Conservation (phyloP, 75 land plant genomes). For the Cryptomeria japonica region DNA sequence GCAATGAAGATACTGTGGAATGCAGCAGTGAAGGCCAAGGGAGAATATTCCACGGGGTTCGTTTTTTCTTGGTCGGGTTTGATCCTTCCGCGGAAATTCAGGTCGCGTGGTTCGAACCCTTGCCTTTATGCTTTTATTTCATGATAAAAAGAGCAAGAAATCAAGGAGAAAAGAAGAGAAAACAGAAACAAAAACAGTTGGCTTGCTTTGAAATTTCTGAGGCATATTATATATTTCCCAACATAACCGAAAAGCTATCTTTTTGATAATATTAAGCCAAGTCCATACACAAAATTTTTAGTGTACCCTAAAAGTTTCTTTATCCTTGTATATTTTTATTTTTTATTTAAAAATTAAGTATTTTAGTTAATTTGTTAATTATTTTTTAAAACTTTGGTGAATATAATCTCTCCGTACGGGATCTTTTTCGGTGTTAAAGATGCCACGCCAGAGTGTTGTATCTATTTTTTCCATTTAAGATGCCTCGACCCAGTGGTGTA, state of each 20-base stretch:
- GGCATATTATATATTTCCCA: neutral
- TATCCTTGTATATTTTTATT: neutral
- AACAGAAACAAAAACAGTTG: too few relatives aligned
- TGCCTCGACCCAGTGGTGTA: too few relatives aligned
- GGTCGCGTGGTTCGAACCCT: constrained; percentile 5
- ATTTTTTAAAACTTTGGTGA: too few relatives aligned
- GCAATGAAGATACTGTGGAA: neutral
- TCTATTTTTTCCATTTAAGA: neutral
- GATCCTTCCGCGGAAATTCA: constrained; percentile 43
- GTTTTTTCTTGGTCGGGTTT: constrained; percentile 71
- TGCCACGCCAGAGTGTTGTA: too few relatives aligned
- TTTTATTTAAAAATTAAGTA: too few relatives aligned
- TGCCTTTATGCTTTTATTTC: neutral
- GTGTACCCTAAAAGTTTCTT: neutral
- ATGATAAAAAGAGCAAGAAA: too few relatives aligned
- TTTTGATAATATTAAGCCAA: neutral
- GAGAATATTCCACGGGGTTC: constrained; percentile 49
- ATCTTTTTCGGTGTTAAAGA: too few relatives aligned
- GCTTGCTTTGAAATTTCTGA: neutral
- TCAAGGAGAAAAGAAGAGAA: too few relatives aligned
- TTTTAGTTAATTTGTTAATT: too few relatives aligned
- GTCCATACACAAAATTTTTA: neutral
- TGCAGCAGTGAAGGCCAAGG: neutral
- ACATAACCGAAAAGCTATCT: too few relatives aligned
- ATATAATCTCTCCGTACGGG: too few relatives aligned